phyloP scores from a whole-genome alignment of 2,329 filamentous ascomycete genomes.

The Xenoacremonium recifei region DNA sequence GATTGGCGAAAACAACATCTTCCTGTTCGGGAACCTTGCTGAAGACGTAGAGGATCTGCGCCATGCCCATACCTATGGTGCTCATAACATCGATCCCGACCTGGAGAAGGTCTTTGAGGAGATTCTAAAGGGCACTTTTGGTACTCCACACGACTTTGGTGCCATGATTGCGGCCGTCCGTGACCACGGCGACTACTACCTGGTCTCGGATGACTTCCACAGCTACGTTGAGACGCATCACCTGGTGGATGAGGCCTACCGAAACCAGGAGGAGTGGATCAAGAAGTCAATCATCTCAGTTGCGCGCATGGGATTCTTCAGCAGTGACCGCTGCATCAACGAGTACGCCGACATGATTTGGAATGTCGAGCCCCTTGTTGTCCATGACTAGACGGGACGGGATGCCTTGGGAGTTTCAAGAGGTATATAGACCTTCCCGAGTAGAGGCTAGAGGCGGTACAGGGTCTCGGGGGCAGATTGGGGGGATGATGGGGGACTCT shows the following conservation, averaged over 20 bases:
- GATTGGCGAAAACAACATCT: slow-evolving; percentile 95
- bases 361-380: slow-evolving; percentile 82
- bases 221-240: slow-evolving; percentile 90
- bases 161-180: slow-evolving; percentile 81
- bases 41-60: slow-evolving; percentile 97
- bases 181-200: slow-evolving; percentile 95
- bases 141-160: slow-evolving; percentile 74
- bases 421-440: slow-evolving; percentile 13
- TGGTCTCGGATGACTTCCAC: slow-evolving; percentile 96
- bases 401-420: no score
- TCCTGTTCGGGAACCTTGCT: slow-evolving; percentile 93
- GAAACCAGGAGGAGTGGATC: slow-evolving; percentile 89
- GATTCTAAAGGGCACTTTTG: slow-evolving; percentile 80
- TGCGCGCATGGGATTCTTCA: slow-evolving; percentile 96
- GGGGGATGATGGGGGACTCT: no score
- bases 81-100: slow-evolving; percentile 73
- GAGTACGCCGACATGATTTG: slow-evolving; percentile 97
- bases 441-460: slow-evolving; percentile 2
- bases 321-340: slow-evolving; percentile 89
- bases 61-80: slow-evolving; percentile 81
- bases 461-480: no score
- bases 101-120: slow-evolving; percentile 79
- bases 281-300: slow-evolving; percentile 88
- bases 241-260: slow-evolving; percentile 88
- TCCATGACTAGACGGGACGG: slow-evolving; percentile 36